Percentiles rank a stretch among this genome's conserved stretches.
Evolutionary conservation across 768 basidiomycete genomes (phyloP).

Genomic region (Collybia sordida): DNA sequence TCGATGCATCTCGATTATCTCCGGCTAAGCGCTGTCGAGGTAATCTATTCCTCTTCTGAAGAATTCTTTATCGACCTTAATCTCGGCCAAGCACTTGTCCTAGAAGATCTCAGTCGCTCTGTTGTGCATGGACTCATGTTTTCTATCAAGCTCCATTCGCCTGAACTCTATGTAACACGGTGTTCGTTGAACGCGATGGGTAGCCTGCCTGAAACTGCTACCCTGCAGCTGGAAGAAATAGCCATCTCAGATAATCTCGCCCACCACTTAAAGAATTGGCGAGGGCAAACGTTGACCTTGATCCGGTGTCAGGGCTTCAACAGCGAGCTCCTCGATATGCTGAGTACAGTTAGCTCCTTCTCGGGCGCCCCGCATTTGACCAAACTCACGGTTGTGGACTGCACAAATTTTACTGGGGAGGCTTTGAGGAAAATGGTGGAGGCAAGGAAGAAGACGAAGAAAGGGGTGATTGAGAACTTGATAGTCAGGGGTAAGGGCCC

Average conservation of each 20-base stretch:
- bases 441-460: background rate
- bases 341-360: background rate
- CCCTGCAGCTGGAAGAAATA: background rate
- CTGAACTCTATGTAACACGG: background rate
- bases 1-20: too few species aligned
- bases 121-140: background rate
- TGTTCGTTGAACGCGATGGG: slow-evolving; percentile 2
- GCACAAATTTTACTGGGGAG: background rate
- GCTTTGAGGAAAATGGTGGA: slow-evolving; percentile 1
- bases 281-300: background rate
- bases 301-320: background rate
- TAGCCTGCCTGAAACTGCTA: background rate
- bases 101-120: too few species aligned
- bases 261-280: background rate
- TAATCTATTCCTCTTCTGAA: too few species aligned
- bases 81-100: too few species aligned
- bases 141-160: background rate
- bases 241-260: background rate
- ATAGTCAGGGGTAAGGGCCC: background rate
- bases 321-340: slow-evolving; percentile 1
- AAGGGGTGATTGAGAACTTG: background rate
- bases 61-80: too few species aligned
- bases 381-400: slow-evolving; percentile 1
- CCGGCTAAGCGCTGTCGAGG: too few species aligned
- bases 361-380: background rate